Conservation (phyloP, 805 yeast genomes). For the Candida stauntonica region DNA sequence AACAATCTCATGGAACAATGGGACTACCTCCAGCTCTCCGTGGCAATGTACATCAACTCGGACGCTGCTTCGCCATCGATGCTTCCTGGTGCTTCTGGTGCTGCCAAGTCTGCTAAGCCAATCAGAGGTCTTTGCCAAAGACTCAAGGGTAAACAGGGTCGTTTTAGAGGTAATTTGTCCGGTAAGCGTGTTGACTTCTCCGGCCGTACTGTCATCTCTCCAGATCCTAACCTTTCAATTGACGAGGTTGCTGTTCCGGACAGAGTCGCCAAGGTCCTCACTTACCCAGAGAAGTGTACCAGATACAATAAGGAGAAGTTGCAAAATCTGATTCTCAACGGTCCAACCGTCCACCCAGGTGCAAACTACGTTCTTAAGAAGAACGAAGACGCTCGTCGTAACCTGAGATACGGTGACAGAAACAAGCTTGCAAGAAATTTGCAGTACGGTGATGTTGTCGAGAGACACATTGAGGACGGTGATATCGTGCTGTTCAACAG, state of each 20-base stretch:
- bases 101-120: constrained; percentile 54
- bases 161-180: constrained; percentile 95
- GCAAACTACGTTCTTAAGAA: constrained; percentile 87
- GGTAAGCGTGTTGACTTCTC: constrained; percentile 99
- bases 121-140: constrained; percentile 97
- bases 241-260: constrained; percentile 99
- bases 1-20: constrained; percentile 97
- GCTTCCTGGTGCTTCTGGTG: constrained; percentile 61
- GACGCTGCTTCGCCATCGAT: constrained; percentile 84
- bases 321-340: constrained; percentile 69
- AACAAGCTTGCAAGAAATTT: constrained; percentile 69
- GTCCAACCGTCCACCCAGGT: constrained; percentile 91
- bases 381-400: constrained; percentile 82
- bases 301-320: constrained; percentile 79
- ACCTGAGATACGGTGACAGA: constrained; percentile 84
- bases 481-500: constrained; percentile 94
- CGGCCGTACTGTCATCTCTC: constrained; percentile 97
- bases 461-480: constrained; percentile 95
- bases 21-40: constrained; percentile 93
- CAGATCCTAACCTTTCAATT: constrained; percentile 91
- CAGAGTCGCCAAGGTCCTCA: constrained; percentile 89
- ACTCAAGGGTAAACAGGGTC: constrained; percentile 96
- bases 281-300: constrained; percentile 94
- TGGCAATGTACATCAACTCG: constrained; percentile 96
- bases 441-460: constrained; percentile 87